These are phyloP conservation scores for Cladophialophora bantiana DNA, from an alignment of 2,329 filamentous ascomycete species.

Conservation along the genomic window DNA sequence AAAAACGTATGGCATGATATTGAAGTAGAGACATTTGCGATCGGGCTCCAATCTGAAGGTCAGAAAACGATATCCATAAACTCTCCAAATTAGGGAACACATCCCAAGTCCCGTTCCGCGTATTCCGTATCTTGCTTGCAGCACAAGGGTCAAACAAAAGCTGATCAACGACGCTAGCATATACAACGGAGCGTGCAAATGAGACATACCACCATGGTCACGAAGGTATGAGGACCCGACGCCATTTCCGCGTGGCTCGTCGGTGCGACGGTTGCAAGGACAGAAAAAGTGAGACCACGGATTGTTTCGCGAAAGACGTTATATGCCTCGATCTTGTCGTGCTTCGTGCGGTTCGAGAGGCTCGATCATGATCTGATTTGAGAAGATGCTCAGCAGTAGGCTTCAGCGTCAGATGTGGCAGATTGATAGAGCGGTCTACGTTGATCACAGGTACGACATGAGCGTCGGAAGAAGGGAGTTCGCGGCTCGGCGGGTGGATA, in stretches of 20 bases:
- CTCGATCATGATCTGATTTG: neutral
- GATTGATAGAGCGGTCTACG: neutral
- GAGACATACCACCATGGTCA: conserved; percentile 34
- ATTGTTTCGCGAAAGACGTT: neutral
- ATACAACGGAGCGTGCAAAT: neutral
- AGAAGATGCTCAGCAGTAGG: neutral
- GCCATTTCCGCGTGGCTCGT: conserved; percentile 32
- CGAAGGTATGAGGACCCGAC: conserved; percentile 39
- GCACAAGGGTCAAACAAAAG: neutral
- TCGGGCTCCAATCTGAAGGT: neutral
- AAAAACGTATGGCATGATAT: neutral
- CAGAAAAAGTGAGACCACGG: neutral
- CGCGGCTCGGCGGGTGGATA: neutral
- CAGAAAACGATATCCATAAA: neutral
- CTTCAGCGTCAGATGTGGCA: neutral
- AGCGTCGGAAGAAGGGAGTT: neutral
- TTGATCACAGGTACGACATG: conserved; percentile 2
- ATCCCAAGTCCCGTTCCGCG: neutral
- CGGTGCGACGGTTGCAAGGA: neutral
- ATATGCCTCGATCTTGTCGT: conserved; percentile 1
- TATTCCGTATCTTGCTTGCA: neutral
- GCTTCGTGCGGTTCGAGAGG: neutral
- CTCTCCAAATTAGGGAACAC: too few relatives aligned
- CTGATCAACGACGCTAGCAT: neutral
- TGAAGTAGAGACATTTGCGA: neutral